Conservation (phyloP, 1,284 basidiomycete genomes). For the Ustilago nuda region DNA sequence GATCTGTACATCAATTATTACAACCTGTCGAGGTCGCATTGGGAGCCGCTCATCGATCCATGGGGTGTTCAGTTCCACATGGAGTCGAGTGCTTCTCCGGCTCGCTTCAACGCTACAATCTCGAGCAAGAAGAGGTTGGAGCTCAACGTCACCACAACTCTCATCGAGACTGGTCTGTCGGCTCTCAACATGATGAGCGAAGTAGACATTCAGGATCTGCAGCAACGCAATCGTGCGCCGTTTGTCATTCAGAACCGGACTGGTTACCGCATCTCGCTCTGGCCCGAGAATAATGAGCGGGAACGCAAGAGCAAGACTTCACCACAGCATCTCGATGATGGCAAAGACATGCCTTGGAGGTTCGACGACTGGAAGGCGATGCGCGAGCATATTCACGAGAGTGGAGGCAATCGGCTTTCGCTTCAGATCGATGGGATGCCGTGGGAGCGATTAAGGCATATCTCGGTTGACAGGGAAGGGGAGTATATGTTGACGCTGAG, state of each 20-base stretch:
- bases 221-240: slow-evolving; percentile 81
- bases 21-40: slow-evolving; percentile 97
- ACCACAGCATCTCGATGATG: slow-evolving; percentile 74
- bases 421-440: slow-evolving; percentile 82
- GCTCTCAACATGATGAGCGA: slow-evolving; percentile 79
- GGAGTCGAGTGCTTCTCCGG: slow-evolving; percentile 68
- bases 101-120: slow-evolving; percentile 76
- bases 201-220: slow-evolving; percentile 70
- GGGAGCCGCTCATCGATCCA: slow-evolving; percentile 99
- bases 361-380: slow-evolving; percentile 97
- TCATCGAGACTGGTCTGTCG: slow-evolving; percentile 86
- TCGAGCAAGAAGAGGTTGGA: slow-evolving; percentile 87
- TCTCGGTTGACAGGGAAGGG: slow-evolving; percentile 94
- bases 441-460: slow-evolving; percentile 89
- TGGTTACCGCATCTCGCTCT: slow-evolving; percentile 74
- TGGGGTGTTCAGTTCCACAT: slow-evolving; percentile 83
- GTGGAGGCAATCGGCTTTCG: slow-evolving; percentile 59
- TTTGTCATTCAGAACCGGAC: slow-evolving; percentile 93
- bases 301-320: slow-evolving; percentile 63
- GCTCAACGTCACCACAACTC: slow-evolving; percentile 91
- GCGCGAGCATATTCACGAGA: slow-evolving; percentile 75
- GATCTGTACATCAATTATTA: slow-evolving; percentile 91
- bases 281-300: slow-evolving; percentile 73
- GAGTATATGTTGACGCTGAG: slow-evolving; percentile 88
- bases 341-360: slow-evolving; percentile 88